Evolutionary conservation across 2,329 filamentous ascomycete genomes (phyloP), one percentile per base, ranked within the genome.

Genomic region (Verticillium longisporum): DNA sequence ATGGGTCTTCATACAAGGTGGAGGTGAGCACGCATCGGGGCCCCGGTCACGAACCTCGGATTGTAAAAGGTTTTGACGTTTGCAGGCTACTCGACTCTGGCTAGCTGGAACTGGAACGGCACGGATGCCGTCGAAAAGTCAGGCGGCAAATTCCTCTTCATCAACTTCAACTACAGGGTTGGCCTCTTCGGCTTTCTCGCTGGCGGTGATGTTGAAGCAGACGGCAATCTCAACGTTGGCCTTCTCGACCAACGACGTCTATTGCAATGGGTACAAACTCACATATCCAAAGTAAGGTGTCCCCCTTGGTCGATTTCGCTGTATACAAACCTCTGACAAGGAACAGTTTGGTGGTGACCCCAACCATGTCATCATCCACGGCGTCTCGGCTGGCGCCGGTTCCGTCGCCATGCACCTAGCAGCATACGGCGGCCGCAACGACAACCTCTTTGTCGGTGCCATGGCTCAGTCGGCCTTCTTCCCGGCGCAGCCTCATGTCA

Each of bases 121-220:
- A 75, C 77, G 0, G 72, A 75, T 31, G 73, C 83, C 3, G 74
- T 84, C 31, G 68, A 74, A 33, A 69, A 69, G 64, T 83, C 81
- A 0, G 74, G 70, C 14, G 66, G 74, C 32, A 77, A 75, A 63
- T 74, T 87, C 56, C 73, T 88, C 14, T 78, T 83, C 60, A 83
- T 87, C 57, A 83, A 82, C 66, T 86, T 87, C 69, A 85, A 86
- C 71, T 88, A 88, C 67, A 80, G 87, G 6, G 82, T 89, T 6
- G 85, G 85, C 0, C 73, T 83, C 0, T 83, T 83, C 66, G 87
- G 87, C 0, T 90, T 89, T 65, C 76, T 90, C 1, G 81, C 84
- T 0, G 80, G 84, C 56, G 78, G 84, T 45, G 74, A 80, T 34
- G 76, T 89, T 10, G 77, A 79, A 41, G 68, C 74, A 5, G 74